These are phyloP conservation scores for Umbellularia californica DNA, from an alignment of 164 flowering plant genomes.

Conservation along the genomic window DNA sequence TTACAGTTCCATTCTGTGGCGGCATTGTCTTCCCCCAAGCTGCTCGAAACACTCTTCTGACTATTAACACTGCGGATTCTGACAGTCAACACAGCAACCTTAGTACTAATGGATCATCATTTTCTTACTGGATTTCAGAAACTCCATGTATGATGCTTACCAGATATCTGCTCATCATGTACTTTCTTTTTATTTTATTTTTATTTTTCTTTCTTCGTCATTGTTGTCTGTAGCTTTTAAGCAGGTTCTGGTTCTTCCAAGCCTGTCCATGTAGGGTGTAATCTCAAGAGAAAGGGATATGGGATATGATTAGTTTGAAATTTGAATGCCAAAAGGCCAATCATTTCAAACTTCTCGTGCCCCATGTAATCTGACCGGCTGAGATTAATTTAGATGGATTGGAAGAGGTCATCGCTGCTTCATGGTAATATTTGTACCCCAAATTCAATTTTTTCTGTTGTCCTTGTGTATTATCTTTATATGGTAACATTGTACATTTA, in stretches of 20 bases:
- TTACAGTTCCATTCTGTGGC: constrained; percentile 5
- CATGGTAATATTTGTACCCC: not conserved
- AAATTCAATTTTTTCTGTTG: not conserved
- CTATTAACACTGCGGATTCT: not conserved
- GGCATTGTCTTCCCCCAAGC: constrained; percentile 1
- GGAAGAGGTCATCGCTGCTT: not conserved
- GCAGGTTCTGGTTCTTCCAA: constrained; percentile 5
- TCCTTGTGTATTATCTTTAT: too few species aligned
- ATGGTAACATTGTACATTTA: not conserved
- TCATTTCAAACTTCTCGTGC: not conserved
- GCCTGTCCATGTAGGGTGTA: not conserved
- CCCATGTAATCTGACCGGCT: not conserved
- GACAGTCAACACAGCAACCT: not conserved
- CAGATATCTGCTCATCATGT: constrained; percentile 1
- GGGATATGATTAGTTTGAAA: constrained; percentile 3
- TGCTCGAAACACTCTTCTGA: constrained; percentile 4
- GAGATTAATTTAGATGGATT: not conserved
- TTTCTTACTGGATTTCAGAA: not conserved
- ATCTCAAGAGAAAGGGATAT: not conserved
- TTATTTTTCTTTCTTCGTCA: not conserved
- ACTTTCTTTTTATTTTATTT: not conserved
- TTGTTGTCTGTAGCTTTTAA: not conserved
- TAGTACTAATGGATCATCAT: not conserved
- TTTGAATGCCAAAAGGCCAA: not conserved
- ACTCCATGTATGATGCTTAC: not conserved